Conservation (phyloP, 345 rosid genomes). For the Nasturtium officinale region DNA sequence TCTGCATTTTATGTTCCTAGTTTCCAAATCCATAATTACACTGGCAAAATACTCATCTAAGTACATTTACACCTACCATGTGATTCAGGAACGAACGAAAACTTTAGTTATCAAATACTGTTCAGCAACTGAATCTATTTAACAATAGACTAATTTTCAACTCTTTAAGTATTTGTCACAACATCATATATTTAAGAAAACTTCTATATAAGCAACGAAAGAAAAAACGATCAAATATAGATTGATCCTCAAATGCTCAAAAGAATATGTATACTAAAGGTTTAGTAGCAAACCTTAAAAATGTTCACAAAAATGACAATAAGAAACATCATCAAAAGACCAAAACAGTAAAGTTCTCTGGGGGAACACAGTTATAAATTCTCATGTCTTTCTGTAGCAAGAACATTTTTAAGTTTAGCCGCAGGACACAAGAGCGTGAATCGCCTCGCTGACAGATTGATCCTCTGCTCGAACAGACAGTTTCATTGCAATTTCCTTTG, state of each 20-base stretch:
- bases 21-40: too few species aligned
- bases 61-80: too few species aligned
- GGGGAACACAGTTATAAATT: background rate
- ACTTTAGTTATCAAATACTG: too few species aligned
- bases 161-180: background rate
- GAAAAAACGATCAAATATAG: background rate
- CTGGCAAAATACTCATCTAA: too few species aligned
- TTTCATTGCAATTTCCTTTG: conserved; percentile 85
- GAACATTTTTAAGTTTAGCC: conserved; percentile 44
- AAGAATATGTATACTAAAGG: conserved; percentile 25
- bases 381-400: conserved; percentile 1
- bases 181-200: background rate
- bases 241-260: background rate
- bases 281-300: background rate
- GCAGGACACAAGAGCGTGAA: conserved; percentile 76
- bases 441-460: conserved; percentile 59
- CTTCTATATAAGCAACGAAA: background rate
- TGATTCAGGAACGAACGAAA: too few species aligned
- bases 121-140: background rate
- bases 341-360: conserved; percentile 5
- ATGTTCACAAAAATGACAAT: background rate
- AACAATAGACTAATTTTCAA: too few species aligned
- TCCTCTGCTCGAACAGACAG: conserved; percentile 77
- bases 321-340: background rate
- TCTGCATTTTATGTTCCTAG: too few species aligned